Conservation (phyloP, 306 rosid species). For the Astragalus membranaceus region DNA sequence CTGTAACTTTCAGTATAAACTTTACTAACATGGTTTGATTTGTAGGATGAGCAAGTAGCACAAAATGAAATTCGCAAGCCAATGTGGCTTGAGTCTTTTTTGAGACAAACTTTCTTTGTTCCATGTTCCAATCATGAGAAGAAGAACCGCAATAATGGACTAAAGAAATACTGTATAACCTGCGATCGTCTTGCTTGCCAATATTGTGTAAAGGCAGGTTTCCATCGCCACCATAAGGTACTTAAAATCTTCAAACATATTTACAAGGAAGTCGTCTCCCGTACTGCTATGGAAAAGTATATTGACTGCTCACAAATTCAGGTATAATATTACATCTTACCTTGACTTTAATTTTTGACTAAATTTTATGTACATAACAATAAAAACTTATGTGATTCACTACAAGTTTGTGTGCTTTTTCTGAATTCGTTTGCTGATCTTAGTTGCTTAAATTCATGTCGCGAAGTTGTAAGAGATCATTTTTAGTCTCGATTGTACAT, state of each 20-base stretch:
- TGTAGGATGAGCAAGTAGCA: slow-evolving; percentile 22
- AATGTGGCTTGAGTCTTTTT: slow-evolving; percentile 35
- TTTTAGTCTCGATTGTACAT: no score
- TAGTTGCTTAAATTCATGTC: neutral
- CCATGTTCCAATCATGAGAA: slow-evolving; percentile 18
- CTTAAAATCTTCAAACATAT: slow-evolving; percentile 37
- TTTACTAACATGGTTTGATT: slow-evolving; percentile 5
- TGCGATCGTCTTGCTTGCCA: slow-evolving; percentile 37
- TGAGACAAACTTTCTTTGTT: slow-evolving; percentile 22
- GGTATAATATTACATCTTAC: slow-evolving; percentile 19
- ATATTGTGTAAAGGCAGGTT: slow-evolving; percentile 23
- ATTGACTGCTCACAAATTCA: slow-evolving; percentile 48
- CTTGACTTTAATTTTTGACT: neutral
- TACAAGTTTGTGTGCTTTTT: neutral
- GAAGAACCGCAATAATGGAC: slow-evolving; percentile 16
- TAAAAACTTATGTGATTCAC: neutral
- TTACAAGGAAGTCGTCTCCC: slow-evolving; percentile 37
- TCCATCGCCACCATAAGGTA: slow-evolving; percentile 34
- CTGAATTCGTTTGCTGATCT: neutral
- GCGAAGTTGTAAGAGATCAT: neutral
- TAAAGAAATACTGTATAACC: slow-evolving; percentile 37
- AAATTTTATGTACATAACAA: neutral
- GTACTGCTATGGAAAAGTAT: slow-evolving; percentile 31
- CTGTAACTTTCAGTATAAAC: neutral
- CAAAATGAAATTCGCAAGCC: neutral